Conservation (phyloP, 1,284 basidiomycete species). For the Wallemia ichthyophaga region DNA sequence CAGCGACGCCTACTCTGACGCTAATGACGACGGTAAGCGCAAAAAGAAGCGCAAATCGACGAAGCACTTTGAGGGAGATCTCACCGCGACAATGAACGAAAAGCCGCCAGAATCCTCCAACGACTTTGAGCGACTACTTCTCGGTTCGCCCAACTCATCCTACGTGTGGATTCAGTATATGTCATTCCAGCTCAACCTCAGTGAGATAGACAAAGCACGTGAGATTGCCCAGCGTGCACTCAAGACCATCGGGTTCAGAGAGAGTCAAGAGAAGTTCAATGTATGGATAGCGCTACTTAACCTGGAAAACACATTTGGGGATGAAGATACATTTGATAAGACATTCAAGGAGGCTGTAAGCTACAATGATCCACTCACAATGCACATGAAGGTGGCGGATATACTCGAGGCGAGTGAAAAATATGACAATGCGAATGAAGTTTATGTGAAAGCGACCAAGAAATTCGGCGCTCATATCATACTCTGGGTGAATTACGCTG, state of each 20-base stretch:
- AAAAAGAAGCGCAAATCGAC: slow-evolving; percentile 23
- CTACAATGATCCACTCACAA: slow-evolving; percentile 69
- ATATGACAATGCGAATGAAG: slow-evolving; percentile 32
- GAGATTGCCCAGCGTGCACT: slow-evolving; percentile 59
- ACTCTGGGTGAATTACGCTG: slow-evolving; percentile 67
- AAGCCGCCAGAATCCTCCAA: slow-evolving; percentile 63
- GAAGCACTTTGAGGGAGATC: slow-evolving; percentile 34
- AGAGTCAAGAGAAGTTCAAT: slow-evolving; percentile 87
- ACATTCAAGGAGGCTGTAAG: slow-evolving; percentile 70
- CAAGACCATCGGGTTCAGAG: slow-evolving; percentile 68
- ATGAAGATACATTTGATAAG: slow-evolving; percentile 40
- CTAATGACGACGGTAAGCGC: slow-evolving; percentile 23
- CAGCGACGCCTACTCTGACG: slow-evolving; percentile 16
- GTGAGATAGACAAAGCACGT: slow-evolving; percentile 79
- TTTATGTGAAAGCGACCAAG: slow-evolving; percentile 52
- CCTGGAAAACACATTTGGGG: slow-evolving; percentile 79
- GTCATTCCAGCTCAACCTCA: slow-evolving; percentile 87
- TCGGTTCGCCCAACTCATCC: slow-evolving; percentile 91
- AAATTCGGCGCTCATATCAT: slow-evolving; percentile 78
- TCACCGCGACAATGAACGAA: slow-evolving; percentile 54
- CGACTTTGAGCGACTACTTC: slow-evolving; percentile 76
- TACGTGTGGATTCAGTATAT: slow-evolving; percentile 98
- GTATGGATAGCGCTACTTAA: slow-evolving; percentile 94
- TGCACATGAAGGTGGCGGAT: slow-evolving; percentile 51
- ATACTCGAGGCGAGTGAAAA: slow-evolving; percentile 43